These are phyloP conservation scores for Fusarium mangiferae DNA, from an alignment of 2,329 filamentous ascomycete genomes.

Conservation along the genomic window DNA sequence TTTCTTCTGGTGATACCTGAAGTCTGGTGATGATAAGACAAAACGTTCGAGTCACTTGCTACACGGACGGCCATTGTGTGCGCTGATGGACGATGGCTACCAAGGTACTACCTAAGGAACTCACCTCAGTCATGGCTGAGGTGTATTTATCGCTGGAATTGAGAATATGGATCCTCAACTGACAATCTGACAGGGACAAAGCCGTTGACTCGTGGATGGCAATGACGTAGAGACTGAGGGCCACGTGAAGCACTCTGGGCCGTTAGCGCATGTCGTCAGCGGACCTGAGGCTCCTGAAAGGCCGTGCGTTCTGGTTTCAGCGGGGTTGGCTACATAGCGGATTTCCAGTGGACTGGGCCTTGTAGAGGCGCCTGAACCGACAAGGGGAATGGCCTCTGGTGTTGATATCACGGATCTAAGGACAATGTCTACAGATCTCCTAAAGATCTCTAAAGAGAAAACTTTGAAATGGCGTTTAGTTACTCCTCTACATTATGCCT, in stretches of 20 bases:
- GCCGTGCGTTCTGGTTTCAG: slow-evolving; percentile 11
- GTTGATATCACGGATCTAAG: slow-evolving; percentile 11
- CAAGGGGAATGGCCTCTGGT: not conserved
- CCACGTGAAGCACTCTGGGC: slow-evolving; percentile 26
- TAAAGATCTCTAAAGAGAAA: not conserved
- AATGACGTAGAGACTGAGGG: slow-evolving; percentile 26
- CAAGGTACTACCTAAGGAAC: not conserved
- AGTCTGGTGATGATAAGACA: slow-evolving; percentile 12
- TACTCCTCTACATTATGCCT: not conserved
- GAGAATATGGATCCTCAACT: slow-evolving; percentile 2
- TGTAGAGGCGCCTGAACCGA: slow-evolving; percentile 25
- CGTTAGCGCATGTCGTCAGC: slow-evolving; percentile 36
- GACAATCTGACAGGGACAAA: slow-evolving; percentile 1
- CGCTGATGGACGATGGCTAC: not conserved
- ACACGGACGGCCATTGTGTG: not conserved
- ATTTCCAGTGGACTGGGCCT: slow-evolving; percentile 20
- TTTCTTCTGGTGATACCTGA: slow-evolving; percentile 17
- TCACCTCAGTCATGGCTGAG: not conserved
- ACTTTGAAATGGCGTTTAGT: not conserved
- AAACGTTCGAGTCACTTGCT: slow-evolving; percentile 2
- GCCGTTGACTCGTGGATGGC: slow-evolving; percentile 4
- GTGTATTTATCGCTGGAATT: not conserved
- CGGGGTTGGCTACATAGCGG: slow-evolving; percentile 11
- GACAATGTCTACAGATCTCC: not conserved
- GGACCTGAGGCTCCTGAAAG: slow-evolving; percentile 25